These are phyloP conservation scores for Suillus spraguei DNA, from an alignment of 768 basidiomycete species.

Conservation along the genomic window DNA sequence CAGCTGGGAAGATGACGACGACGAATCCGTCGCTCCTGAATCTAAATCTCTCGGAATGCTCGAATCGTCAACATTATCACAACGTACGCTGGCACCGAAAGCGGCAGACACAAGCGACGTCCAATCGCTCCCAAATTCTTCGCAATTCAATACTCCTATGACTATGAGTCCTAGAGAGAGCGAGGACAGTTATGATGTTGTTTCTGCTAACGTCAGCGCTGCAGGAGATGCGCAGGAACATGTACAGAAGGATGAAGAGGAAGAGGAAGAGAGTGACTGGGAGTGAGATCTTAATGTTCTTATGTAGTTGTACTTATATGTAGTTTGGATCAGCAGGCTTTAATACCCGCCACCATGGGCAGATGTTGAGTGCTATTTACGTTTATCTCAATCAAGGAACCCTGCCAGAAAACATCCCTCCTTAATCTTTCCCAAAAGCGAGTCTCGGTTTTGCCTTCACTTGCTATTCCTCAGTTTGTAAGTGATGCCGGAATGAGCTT, in stretches of 20 bases:
- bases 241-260: constrained; percentile 41
- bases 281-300: constrained; percentile 40
- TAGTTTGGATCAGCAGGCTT: constrained; percentile 6
- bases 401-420: background rate
- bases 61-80: constrained; percentile 23
- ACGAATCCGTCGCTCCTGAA: constrained; percentile 45
- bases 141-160: constrained; percentile 37
- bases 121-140: constrained; percentile 30
- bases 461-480: background rate
- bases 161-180: constrained; percentile 54
- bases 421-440: too few relatives aligned
- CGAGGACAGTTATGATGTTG: constrained; percentile 70
- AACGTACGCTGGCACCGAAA: constrained; percentile 29
- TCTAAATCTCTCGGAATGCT: constrained; percentile 14
- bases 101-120: constrained; percentile 21
- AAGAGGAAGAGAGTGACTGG: constrained; percentile 55
- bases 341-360: background rate
- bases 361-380: constrained; percentile 9
- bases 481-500: constrained; percentile 33
- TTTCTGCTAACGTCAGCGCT: constrained; percentile 54
- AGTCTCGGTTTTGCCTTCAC: background rate
- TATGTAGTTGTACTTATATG: constrained; percentile 21
- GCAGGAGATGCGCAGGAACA: constrained; percentile 30
- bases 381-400: constrained; percentile 11
- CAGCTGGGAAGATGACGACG: constrained; percentile 92